Evolutionary conservation across 129 eudicot genomes (phyloP).

Genomic region (Ambrosia artemisiifolia): DNA sequence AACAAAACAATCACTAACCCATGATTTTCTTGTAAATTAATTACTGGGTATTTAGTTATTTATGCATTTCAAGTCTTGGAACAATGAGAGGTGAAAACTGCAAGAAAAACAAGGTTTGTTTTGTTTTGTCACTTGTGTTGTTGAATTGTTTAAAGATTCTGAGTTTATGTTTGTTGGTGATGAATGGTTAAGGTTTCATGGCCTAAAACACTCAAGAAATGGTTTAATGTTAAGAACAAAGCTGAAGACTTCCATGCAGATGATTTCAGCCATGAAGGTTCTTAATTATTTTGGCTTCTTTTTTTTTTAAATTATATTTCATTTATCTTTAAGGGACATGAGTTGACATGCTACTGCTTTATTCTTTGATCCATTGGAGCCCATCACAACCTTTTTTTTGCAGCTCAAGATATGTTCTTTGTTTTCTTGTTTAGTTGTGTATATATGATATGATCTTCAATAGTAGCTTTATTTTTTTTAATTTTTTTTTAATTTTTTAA

Average conservation of each 20-base stretch:
- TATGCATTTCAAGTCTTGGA: slow-evolving; percentile 39
- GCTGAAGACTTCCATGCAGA: slow-evolving; percentile 88
- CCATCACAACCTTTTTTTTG: slow-evolving; percentile 19
- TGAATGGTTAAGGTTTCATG: slow-evolving; percentile 62
- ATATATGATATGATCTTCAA: slow-evolving; percentile 16
- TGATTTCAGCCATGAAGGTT: slow-evolving; percentile 49
- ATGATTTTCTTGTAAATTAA: slow-evolving; percentile 13
- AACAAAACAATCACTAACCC: slow-evolving; percentile 14
- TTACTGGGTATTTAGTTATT: slow-evolving; percentile 17
- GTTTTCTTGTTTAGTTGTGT: slow-evolving; percentile 36
- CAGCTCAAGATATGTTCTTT: slow-evolving; percentile 31
- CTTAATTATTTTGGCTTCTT: slow-evolving; percentile 20
- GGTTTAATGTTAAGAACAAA: slow-evolving; percentile 82
- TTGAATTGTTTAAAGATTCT: slow-evolving; percentile 12
- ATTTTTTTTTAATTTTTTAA: neutral
- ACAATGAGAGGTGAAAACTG: slow-evolving; percentile 74
- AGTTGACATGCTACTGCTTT: slow-evolving; percentile 26
- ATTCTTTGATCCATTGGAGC: slow-evolving; percentile 29
- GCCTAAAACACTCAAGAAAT: slow-evolving; percentile 80
- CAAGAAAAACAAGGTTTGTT: slow-evolving; percentile 87
- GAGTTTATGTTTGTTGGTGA: slow-evolving; percentile 19
- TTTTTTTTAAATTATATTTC: neutral
- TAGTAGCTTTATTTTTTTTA: neutral
- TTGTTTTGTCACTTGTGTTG: slow-evolving; percentile 3
- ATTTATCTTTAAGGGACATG: slow-evolving; percentile 17